A percentile compares a stretch with the other conserved stretches of the same genome.
Evolutionary conservation across 495 filamentous ascomycete genomes (phyloP).

Genomic region (Hypoxylon rickii): DNA sequence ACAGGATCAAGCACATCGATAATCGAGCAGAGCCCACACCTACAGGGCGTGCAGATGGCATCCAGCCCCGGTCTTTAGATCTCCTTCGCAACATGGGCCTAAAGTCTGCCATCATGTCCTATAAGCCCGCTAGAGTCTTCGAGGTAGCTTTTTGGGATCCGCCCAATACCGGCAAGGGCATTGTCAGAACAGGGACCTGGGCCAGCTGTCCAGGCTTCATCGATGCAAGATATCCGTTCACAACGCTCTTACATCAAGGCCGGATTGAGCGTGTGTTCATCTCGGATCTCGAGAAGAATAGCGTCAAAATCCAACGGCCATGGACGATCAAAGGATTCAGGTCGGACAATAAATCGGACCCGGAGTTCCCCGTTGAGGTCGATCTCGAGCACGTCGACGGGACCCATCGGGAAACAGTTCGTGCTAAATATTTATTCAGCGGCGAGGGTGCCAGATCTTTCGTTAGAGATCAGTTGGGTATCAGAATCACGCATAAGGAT

Average conservation of each 20-base stretch:
- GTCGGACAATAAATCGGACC: constrained; percentile 56
- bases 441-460: constrained; percentile 65
- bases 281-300: constrained; percentile 64
- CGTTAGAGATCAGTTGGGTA: constrained; percentile 66
- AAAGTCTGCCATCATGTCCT: constrained; percentile 76
- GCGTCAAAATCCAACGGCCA: constrained; percentile 60
- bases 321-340: constrained; percentile 67
- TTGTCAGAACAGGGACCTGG: constrained; percentile 71
- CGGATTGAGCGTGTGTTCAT: constrained; percentile 75
- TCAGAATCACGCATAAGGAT: constrained; percentile 62
- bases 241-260: constrained; percentile 75
- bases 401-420: constrained; percentile 58
- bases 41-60: constrained; percentile 77
- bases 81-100: constrained; percentile 74
- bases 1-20: constrained; percentile 71
- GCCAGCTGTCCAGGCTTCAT: constrained; percentile 74
- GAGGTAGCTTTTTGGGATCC: constrained; percentile 84
- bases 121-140: constrained; percentile 70
- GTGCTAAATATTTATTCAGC: constrained; percentile 64
- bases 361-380: constrained; percentile 69
- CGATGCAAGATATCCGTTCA: constrained; percentile 76
- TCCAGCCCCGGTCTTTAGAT: constrained; percentile 80
- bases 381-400: constrained; percentile 76
- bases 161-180: constrained; percentile 56
- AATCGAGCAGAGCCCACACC: constrained; percentile 69